phyloP scores from a whole-genome alignment of 768 basidiomycete species.

The Collybia nuda region DNA sequence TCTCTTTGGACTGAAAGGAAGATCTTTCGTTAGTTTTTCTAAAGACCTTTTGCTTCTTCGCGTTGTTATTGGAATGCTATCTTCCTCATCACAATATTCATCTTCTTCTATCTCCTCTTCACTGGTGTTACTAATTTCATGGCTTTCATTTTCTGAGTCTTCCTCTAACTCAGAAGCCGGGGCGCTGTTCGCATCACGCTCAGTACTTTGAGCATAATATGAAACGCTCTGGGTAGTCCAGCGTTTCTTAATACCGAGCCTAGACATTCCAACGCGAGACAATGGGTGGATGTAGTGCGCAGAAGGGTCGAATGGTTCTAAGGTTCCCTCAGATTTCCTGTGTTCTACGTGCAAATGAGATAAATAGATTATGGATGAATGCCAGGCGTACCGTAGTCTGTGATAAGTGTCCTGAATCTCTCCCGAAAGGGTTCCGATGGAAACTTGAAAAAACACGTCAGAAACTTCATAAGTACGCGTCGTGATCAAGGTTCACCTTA shows the following conservation, averaged over 20 bases:
- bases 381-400: constrained; percentile 51
- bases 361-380: constrained; percentile 7
- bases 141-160: constrained; percentile 29
- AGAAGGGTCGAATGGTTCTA: constrained; percentile 61
- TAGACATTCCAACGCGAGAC: constrained; percentile 50
- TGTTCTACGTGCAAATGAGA: constrained; percentile 34
- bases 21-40: constrained; percentile 23
- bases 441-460: constrained; percentile 41
- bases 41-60: constrained; percentile 20
- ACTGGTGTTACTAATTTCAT: constrained; percentile 14
- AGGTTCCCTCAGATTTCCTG: constrained; percentile 39
- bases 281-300: constrained; percentile 56
- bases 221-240: constrained; percentile 21
- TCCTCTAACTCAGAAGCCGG: constrained; percentile 21
- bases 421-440: constrained; percentile 35
- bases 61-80: constrained; percentile 12
- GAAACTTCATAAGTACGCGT: constrained; percentile 3
- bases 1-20: constrained; percentile 73
- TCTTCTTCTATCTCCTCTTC: constrained; percentile 26
- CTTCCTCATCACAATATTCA: constrained; percentile 20
- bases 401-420: constrained; percentile 44
- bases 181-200: background rate
- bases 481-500: constrained; percentile 39
- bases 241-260: constrained; percentile 28
- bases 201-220: constrained; percentile 23